A percentile compares a stretch with the other conserved stretches of the same genome.
Conservation (phyloP, 176 grass and related monocot genomes). For the Dactylis glomerata region DNA sequence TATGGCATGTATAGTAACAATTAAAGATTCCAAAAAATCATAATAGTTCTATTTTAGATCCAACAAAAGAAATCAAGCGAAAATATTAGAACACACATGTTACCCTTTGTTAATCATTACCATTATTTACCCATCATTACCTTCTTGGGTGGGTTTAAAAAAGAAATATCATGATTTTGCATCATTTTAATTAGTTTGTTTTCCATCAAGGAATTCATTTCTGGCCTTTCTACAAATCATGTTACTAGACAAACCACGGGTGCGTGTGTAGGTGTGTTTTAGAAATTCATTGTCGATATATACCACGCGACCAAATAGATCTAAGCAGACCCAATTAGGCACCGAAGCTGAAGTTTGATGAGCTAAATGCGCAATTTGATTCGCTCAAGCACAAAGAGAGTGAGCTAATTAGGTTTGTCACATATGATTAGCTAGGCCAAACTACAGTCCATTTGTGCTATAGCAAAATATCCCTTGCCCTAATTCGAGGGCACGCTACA, state of each 20-base stretch:
- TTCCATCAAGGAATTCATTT: background rate
- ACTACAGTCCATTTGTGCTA: background rate
- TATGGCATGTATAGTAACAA: too few species aligned
- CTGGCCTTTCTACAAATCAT: background rate
- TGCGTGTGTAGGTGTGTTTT: background rate
- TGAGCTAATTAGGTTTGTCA: background rate
- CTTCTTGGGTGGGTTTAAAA: too few species aligned
- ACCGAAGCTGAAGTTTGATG: background rate
- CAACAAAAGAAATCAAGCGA: too few species aligned
- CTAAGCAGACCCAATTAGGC: background rate
- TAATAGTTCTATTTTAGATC: too few species aligned
- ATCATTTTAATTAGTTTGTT: too few species aligned
- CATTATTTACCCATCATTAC: too few species aligned
- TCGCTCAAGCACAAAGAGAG: background rate
- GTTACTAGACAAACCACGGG: background rate
- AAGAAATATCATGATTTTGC: too few species aligned
- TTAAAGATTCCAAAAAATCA: too few species aligned
- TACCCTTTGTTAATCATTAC: too few species aligned
- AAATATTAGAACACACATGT: too few species aligned
- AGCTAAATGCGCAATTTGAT: background rate
- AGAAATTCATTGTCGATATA: background rate
- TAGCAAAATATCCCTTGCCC: constrained; percentile 24
- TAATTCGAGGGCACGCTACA: constrained; percentile 38
- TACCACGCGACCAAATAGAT: background rate
- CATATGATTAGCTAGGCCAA: background rate